Conservation (phyloP, 208 protist genomes). For the Porcisia hertigi region DNA sequence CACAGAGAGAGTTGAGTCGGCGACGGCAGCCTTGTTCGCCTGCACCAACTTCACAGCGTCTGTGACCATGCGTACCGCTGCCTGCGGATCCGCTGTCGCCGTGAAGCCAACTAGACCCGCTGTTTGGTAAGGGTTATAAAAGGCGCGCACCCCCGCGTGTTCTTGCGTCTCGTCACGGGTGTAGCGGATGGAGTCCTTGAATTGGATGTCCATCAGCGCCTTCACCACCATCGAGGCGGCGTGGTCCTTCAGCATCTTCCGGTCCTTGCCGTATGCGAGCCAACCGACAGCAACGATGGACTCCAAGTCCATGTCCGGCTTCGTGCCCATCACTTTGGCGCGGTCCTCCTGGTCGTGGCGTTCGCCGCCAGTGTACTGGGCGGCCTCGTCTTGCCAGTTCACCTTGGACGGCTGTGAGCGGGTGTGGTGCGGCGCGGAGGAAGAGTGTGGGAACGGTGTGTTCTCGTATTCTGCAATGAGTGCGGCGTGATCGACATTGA, state of each 20-base stretch:
- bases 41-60: conserved; percentile 60
- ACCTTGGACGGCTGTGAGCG: conserved; percentile 26
- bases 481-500: conserved; percentile 86
- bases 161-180: conserved; percentile 42
- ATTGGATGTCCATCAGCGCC: conserved; percentile 62
- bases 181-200: conserved; percentile 58
- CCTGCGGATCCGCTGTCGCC: conserved; percentile 45
- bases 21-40: conserved; percentile 34
- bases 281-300: conserved; percentile 86
- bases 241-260: conserved; percentile 58
- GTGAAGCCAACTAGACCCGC: conserved; percentile 87
- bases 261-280: conserved; percentile 65
- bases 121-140: conserved; percentile 81
- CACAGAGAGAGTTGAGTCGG: conserved; percentile 35
- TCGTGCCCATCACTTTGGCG: conserved; percentile 82
- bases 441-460: conserved; percentile 72
- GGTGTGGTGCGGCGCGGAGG: conserved; percentile 64
- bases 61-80: conserved; percentile 65
- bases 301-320: conserved; percentile 85
- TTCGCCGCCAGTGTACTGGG: conserved; percentile 82
- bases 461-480: conserved; percentile 90
- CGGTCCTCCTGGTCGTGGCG: conserved; percentile 85
- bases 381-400: conserved; percentile 48
- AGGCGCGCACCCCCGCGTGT: conserved; percentile 60
- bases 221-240: conserved; percentile 74